Evolutionary conservation across 768 basidiomycete species (phyloP).

Genomic region (Suillus spraguei): DNA sequence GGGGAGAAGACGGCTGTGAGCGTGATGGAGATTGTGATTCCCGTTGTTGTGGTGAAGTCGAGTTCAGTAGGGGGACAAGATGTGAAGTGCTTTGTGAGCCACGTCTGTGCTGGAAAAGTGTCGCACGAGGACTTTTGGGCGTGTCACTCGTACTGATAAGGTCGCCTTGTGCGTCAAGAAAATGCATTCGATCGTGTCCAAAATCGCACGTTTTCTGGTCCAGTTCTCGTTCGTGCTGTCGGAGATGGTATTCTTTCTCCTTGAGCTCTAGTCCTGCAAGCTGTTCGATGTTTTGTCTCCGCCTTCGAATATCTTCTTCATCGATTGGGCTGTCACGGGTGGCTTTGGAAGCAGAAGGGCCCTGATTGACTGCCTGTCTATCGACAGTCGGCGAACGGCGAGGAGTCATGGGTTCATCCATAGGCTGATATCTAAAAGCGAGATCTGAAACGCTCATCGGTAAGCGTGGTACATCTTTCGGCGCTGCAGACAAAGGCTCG

Average conservation of each 20-base stretch:
- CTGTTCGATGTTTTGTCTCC: slow-evolving; percentile 50
- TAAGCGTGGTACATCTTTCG: slow-evolving; percentile 63
- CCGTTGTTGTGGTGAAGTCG: slow-evolving; percentile 18
- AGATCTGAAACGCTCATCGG: slow-evolving; percentile 65
- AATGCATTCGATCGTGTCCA: slow-evolving; percentile 53
- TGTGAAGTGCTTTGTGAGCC: slow-evolving; percentile 33
- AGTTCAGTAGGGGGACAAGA: slow-evolving; percentile 21
- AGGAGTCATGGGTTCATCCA: slow-evolving; percentile 46
- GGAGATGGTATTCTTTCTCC: slow-evolving; percentile 56
- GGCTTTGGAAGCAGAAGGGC: slow-evolving; percentile 22
- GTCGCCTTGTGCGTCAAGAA: slow-evolving; percentile 37
- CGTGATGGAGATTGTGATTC: slow-evolving; percentile 32
- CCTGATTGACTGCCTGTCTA: slow-evolving; percentile 27
- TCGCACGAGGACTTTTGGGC: slow-evolving; percentile 28
- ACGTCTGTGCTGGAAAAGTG: slow-evolving; percentile 29
- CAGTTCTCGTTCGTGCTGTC: slow-evolving; percentile 56
- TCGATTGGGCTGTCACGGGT: slow-evolving; percentile 22
- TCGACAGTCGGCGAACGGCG: slow-evolving; percentile 38
- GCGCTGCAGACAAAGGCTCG: slow-evolving; percentile 53
- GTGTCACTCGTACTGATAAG: slow-evolving; percentile 29
- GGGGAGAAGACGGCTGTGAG: slow-evolving; percentile 27
- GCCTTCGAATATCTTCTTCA: slow-evolving; percentile 31
- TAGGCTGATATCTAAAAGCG: slow-evolving; percentile 60
- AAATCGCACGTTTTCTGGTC: slow-evolving; percentile 55
- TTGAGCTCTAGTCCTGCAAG: slow-evolving; percentile 52